Conservation (phyloP, 2,329 filamentous ascomycete genomes). For the Huntiella moniliformis region DNA sequence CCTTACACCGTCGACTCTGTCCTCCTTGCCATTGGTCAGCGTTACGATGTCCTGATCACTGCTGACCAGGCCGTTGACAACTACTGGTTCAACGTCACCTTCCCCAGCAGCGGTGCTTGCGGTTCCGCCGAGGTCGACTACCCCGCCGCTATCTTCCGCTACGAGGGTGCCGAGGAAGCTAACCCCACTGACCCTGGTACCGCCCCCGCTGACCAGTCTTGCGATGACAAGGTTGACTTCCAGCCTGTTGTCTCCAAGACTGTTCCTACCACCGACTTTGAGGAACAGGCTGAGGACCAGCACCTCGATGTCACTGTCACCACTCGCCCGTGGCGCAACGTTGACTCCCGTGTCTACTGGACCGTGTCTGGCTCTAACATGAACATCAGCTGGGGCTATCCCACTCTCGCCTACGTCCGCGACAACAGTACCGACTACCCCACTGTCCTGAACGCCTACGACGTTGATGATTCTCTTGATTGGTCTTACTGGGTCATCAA, state of each 20-base stretch:
- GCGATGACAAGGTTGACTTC: conserved; percentile 14
- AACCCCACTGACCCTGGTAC: conserved; percentile 18
- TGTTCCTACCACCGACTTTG: conserved; percentile 16
- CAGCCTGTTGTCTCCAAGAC: conserved; percentile 16
- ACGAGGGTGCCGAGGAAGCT: conserved; percentile 17
- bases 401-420: conserved; percentile 18
- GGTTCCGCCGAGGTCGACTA: conserved; percentile 15
- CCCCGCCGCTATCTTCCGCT: conserved; percentile 23
- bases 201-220: conserved; percentile 13
- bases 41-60: conserved; percentile 22
- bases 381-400: conserved; percentile 23
- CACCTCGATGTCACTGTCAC: conserved; percentile 15
- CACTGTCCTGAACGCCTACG: conserved; percentile 13
- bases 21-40: conserved; percentile 40
- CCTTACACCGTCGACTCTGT: conserved; percentile 45
- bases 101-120: conserved; percentile 17
- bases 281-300: conserved; percentile 13
- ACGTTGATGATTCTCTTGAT: conserved; percentile 12
- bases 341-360: conserved; percentile 17
- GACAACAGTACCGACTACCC: conserved; percentile 13
- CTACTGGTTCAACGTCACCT: conserved; percentile 22
- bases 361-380: conserved; percentile 20
- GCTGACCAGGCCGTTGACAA: conserved; percentile 16
- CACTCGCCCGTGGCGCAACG: conserved; percentile 12
- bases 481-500: conserved; percentile 20